These are phyloP conservation scores for Chlamydomonas incerta DNA, from an alignment of 139 green algal genomes.

Conservation along the genomic window DNA sequence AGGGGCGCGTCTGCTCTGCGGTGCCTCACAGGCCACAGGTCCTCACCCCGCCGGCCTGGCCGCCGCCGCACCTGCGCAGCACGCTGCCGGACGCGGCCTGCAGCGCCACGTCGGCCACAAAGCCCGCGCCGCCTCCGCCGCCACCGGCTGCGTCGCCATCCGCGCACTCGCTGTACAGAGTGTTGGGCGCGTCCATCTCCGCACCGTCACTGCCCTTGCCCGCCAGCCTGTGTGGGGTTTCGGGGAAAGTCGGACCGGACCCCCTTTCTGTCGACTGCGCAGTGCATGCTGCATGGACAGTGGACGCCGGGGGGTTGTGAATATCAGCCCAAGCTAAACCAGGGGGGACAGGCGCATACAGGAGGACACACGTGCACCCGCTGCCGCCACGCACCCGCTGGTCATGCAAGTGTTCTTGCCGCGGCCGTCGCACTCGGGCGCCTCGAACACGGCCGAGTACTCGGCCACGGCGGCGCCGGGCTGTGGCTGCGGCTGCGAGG, in stretches of 20 bases:
- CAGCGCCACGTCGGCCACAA: not conserved
- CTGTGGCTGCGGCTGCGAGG: too few relatives aligned
- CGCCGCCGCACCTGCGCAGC: slow-evolving; percentile 10
- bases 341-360: too few relatives aligned
- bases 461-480: not conserved
- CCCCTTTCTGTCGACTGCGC: too few relatives aligned
- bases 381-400: not conserved
- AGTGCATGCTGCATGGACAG: too few relatives aligned
- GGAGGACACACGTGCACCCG: too few relatives aligned
- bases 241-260: too few relatives aligned
- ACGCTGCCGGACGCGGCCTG: not conserved
- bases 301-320: too few relatives aligned
- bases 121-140: not conserved
- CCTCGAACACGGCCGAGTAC: slow-evolving; percentile 3
- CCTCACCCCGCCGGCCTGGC: too few relatives aligned
- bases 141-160: not conserved
- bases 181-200: slow-evolving; percentile 13
- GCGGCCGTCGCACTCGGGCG: not conserved
- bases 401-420: not conserved
- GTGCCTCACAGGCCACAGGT: too few relatives aligned
- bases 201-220: not conserved
- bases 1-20: too few relatives aligned
- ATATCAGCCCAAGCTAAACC: too few relatives aligned
- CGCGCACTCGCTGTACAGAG: slow-evolving; percentile 31
- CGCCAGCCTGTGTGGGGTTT: too few relatives aligned